Evolutionary conservation across 2,329 filamentous ascomycete genomes (phyloP), one percentile per base, ranked within the genome.

Genomic region (Thelonectria olida): DNA sequence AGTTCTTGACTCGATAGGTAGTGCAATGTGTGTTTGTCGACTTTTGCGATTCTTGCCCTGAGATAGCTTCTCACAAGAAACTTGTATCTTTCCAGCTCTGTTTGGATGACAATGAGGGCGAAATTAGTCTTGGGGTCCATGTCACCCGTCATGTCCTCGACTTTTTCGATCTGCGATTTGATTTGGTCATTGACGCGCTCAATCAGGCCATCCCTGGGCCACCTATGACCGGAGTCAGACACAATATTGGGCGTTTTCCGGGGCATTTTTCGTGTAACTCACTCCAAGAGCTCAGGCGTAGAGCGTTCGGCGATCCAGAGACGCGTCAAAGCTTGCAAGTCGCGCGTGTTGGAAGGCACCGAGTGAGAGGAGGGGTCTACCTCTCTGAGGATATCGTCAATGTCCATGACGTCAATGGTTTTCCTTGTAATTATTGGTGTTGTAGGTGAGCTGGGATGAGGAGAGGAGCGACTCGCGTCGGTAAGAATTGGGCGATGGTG

Each of bases 121-220:
- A 99, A 97, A 76, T 97, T 98, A 66, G 92, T 90, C 77, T 92
- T 93, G 47, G 94, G 91, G 72, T 97, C 93, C 88, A 94, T 91
- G 73, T 92, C 89, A 64, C 91, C 91, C 12, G 91, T 95, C 84
- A 94, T 86, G 61, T 90, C 86, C 79, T 92, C 90, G 65, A 92
- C 87, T 68, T 83, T 85, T 76, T 89, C 85, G 72, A 92, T 91
- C 81, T 92, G 90, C 47, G 80, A 78, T 68, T 88, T 87, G 65
- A 93, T 87, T 61, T 89, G 85, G 62, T 88, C 86, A 79, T 93
- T 91, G 71, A 96, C 87, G 65, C 95, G 88, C 67, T 96, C 91
- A 74, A 99, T 92, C 59, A 98, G 82, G 17, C 87, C 86, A 36
- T 88, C 87, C 5, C 90, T 85, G 0, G 87, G 87, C 88, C 88